These are phyloP conservation scores for Glycine tomentella DNA, from an alignment of 306 rosid species.

Conservation along the genomic window DNA sequence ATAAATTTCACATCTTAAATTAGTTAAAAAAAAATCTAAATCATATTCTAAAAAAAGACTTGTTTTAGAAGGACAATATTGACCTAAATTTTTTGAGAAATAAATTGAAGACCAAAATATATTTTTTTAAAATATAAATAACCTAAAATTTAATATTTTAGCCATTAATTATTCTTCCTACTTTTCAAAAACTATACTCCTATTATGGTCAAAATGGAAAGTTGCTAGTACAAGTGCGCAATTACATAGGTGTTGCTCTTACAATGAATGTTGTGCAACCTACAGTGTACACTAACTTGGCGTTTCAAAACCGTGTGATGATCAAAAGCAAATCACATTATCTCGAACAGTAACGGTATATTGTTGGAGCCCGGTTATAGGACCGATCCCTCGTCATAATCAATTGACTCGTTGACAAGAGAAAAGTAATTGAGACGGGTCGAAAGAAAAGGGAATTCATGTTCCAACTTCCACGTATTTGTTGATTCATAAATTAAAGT, in stretches of 20 bases:
- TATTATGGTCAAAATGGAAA: constrained; percentile 19
- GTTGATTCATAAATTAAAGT: constrained; percentile 29
- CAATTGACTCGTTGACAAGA: constrained; percentile 37
- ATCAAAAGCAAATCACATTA: constrained; percentile 18
- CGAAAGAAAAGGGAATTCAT: neutral
- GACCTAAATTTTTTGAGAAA: no score
- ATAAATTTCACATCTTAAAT: no score
- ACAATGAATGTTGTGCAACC: neutral
- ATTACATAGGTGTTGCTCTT: neutral
- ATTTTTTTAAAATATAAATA: no score
- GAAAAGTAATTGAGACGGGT: neutral
- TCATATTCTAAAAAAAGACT: no score
- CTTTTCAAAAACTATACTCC: constrained; percentile 22
- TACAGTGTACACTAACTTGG: neutral
- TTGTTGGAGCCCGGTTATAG: neutral
- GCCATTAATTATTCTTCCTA: neutral
- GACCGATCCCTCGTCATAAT: constrained; percentile 5
- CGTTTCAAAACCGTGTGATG: no score
- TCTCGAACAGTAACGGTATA: constrained; percentile 15
- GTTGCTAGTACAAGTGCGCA: neutral
- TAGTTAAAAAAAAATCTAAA: no score
- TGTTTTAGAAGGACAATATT: no score
- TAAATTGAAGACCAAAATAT: no score
- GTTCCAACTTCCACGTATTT: constrained; percentile 19
- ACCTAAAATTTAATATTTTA: no score